phyloP scores from a whole-genome alignment of 2,329 filamentous ascomycete species.

The Aspergillus pseudoviridinutans region DNA sequence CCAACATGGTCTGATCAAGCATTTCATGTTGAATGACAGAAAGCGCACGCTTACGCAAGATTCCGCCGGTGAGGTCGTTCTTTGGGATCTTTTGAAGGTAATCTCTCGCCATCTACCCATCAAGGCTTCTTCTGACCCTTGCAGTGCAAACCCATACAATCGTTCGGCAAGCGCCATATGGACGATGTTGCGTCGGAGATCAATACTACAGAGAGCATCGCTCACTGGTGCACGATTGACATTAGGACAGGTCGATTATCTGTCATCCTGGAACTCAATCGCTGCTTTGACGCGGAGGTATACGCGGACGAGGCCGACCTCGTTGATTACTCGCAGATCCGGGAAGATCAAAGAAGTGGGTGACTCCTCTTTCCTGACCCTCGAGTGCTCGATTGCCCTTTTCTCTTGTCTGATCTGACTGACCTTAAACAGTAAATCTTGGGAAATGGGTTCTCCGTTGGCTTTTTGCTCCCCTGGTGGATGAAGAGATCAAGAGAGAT shows the following conservation, averaged over 20 bases:
- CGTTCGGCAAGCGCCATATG: slow-evolving; percentile 90
- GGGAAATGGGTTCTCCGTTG: slow-evolving; percentile 96
- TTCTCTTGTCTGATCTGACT: slow-evolving; percentile 1
- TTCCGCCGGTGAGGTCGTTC: slow-evolving; percentile 86
- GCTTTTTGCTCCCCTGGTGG: slow-evolving; percentile 81
- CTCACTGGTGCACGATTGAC: slow-evolving; percentile 95
- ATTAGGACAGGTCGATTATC: slow-evolving; percentile 88
- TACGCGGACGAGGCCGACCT: slow-evolving; percentile 86
- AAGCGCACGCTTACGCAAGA: slow-evolving; percentile 86
- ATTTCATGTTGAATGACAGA: slow-evolving; percentile 85
- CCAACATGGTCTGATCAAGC: slow-evolving; percentile 91
- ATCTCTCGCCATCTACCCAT: slow-evolving; percentile 45
- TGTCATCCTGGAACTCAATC: slow-evolving; percentile 87
- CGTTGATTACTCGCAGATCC: slow-evolving; percentile 71
- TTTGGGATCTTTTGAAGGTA: slow-evolving; percentile 92
- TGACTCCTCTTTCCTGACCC: slow-evolving; percentile 4
- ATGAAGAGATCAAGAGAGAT: slow-evolving; percentile 84
- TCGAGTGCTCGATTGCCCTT: neutral
- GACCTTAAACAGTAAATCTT: slow-evolving; percentile 67
- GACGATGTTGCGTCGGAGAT: slow-evolving; percentile 86
- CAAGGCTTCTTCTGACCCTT: slow-evolving; percentile 14
- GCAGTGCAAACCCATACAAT: slow-evolving; percentile 79
- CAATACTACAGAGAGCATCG: slow-evolving; percentile 83
- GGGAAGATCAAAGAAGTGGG: slow-evolving; percentile 90
- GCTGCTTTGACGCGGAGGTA: slow-evolving; percentile 95